Evolutionary conservation across 495 filamentous ascomycete genomes (phyloP).

Genomic region (Annulohypoxylon moriforme): DNA sequence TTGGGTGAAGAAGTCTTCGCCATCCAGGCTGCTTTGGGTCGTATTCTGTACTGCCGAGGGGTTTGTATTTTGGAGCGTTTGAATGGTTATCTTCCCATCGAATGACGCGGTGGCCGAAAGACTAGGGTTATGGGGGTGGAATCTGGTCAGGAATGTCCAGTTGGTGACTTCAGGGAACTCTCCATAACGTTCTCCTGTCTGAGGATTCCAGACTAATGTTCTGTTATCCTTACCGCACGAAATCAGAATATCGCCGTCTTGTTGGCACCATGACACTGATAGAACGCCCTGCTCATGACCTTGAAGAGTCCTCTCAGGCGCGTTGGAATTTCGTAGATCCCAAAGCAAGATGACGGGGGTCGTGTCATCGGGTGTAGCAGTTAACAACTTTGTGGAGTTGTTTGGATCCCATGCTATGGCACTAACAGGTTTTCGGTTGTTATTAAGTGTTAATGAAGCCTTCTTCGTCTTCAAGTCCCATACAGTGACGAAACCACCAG

Average conservation of each 20-base stretch:
- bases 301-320: conserved; percentile 85
- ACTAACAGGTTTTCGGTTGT: conserved; percentile 93
- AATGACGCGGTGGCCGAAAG: conserved; percentile 95
- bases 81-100: conserved; percentile 92
- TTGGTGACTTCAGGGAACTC: conserved; percentile 98
- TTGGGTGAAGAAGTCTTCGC: conserved; percentile 96
- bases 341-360: conserved; percentile 90
- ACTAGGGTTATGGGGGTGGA: conserved; percentile 92
- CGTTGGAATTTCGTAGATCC: conserved; percentile 96
- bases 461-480: conserved; percentile 99
- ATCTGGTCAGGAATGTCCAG: conserved; percentile 96
- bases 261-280: conserved; percentile 94
- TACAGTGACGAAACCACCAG: conserved; percentile 94
- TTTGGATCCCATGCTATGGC: conserved; percentile 97
- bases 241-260: conserved; percentile 89
- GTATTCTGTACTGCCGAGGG: conserved; percentile 70
- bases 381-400: conserved; percentile 91
- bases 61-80: conserved; percentile 91
- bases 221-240: conserved; percentile 98
- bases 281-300: conserved; percentile 94
- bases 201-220: conserved; percentile 95
- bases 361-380: conserved; percentile 90
- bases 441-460: conserved; percentile 94
- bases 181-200: conserved; percentile 84
- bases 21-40: conserved; percentile 72